Percentiles rank a stretch among this genome's conserved stretches.
These are phyloP conservation scores for Colletotrichum nymphaeae DNA, from an alignment of 2,329 filamentous ascomycete species.

Conservation along the genomic window DNA sequence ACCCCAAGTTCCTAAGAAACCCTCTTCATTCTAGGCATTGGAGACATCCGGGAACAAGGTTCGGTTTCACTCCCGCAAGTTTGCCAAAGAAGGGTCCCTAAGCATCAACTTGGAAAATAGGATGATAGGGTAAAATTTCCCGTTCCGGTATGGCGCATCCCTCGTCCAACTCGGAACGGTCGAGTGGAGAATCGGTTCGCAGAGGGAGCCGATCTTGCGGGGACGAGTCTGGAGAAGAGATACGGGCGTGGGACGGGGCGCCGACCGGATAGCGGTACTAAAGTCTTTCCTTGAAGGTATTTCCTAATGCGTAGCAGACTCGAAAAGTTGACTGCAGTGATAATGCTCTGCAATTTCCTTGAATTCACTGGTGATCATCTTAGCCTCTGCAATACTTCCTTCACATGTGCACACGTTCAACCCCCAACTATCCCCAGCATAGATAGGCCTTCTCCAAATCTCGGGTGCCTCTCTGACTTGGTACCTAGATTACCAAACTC, in stretches of 20 bases:
- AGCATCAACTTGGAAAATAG: background rate
- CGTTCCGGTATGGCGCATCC: conserved; percentile 18
- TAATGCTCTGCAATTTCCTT: background rate
- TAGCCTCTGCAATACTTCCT: background rate
- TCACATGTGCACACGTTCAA: background rate
- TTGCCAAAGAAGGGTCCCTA: background rate
- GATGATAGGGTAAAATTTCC: conserved; percentile 33
- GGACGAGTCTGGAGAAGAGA: conserved; percentile 18
- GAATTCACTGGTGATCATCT: background rate
- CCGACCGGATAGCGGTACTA: background rate
- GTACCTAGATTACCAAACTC: background rate
- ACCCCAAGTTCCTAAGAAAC: background rate
- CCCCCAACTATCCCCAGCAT: background rate
- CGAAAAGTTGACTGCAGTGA: background rate
- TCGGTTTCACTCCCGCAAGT: conserved; percentile 8
- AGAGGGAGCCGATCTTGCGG: conserved; percentile 16
- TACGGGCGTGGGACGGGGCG: background rate
- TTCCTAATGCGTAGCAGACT: background rate
- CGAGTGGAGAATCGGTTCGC: conserved; percentile 19
- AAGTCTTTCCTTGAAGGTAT: background rate
- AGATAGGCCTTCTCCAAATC: background rate
- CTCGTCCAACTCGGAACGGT: conserved; percentile 23
- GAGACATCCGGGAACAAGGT: background rate
- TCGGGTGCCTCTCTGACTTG: background rate
- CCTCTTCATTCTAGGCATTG: background rate